A percentile compares a stretch with the other conserved stretches of the same genome.
Evolutionary conservation across 768 basidiomycete genomes (phyloP).

Genomic region (Russula lepida): DNA sequence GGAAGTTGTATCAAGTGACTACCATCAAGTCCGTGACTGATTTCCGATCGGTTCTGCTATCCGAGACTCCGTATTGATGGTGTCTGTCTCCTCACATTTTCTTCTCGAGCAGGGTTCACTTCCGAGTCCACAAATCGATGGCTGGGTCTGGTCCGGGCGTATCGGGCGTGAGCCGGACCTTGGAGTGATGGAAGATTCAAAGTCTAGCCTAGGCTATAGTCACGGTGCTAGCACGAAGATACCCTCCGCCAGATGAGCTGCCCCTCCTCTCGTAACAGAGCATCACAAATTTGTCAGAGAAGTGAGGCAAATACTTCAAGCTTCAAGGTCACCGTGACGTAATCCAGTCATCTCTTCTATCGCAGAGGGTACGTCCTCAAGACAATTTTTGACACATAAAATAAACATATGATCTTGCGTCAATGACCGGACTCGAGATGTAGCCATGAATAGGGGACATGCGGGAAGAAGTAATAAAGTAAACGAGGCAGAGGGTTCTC

Average conservation of each 20-base stretch:
- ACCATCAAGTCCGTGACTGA: no score
- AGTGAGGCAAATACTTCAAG: no score
- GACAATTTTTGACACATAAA: neutral
- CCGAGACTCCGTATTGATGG: no score
- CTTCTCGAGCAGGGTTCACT: no score
- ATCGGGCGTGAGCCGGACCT: conserved; percentile 31
- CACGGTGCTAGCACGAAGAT: no score
- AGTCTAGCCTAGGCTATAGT: no score
- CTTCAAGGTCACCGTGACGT: neutral
- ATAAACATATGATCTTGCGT: neutral
- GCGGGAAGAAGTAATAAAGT: neutral
- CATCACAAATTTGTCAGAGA: no score
- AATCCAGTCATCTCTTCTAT: neutral
- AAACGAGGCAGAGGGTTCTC: neutral
- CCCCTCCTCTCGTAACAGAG: no score
- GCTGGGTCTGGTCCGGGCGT: conserved; percentile 30
- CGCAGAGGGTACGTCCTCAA: neutral
- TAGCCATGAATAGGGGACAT: neutral
- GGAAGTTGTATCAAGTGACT: no score
- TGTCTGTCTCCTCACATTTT: no score
- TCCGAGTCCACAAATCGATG: neutral
- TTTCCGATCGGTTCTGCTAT: no score
- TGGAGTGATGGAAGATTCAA: conserved; percentile 37
- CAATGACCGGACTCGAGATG: neutral
- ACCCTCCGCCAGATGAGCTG: conserved; percentile 16